Percentiles rank a stretch among this genome's conserved stretches.
Evolutionary conservation across 176 grass and related monocot species (phyloP).

Genomic region (Triticum urartu): DNA sequence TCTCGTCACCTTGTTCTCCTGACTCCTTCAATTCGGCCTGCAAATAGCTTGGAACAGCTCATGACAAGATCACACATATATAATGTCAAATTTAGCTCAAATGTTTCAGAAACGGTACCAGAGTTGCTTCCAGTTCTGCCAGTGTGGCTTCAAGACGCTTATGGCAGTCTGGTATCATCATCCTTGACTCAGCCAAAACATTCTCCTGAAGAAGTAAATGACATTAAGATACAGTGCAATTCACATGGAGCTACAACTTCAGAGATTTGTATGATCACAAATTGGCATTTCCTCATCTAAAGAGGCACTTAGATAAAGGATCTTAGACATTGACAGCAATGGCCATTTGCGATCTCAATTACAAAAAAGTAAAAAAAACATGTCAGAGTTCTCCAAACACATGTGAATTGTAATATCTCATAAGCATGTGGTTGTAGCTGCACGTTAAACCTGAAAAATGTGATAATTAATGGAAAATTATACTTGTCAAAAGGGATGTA

Average conservation of each 20-base stretch:
- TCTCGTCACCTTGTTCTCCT: slow-evolving; percentile 52
- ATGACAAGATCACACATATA: background rate
- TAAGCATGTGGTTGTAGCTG: background rate
- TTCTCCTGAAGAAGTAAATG: slow-evolving; percentile 52
- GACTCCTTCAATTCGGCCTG: slow-evolving; percentile 66
- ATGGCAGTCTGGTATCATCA: slow-evolving; percentile 93
- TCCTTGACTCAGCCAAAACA: slow-evolving; percentile 89
- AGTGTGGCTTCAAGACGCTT: slow-evolving; percentile 72
- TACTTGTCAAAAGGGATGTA: too few relatives aligned
- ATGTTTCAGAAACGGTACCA: slow-evolving; percentile 30
- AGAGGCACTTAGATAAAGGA: background rate
- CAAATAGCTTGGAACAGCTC: background rate
- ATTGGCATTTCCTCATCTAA: background rate
- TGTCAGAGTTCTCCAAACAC: background rate
- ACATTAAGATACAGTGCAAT: background rate
- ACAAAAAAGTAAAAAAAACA: background rate
- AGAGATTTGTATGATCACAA: too few relatives aligned
- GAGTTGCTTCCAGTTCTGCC: slow-evolving; percentile 68
- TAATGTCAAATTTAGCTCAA: background rate
- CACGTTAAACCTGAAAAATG: background rate
- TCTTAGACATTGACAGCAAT: background rate
- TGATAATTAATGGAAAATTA: too few relatives aligned
- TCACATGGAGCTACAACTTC: background rate
- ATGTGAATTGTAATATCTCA: background rate
- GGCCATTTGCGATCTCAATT: background rate